Percentiles rank a stretch among this genome's conserved stretches.
Conservation (phyloP, 1,284 basidiomycete genomes). For the Sporisorium exsertum region DNA sequence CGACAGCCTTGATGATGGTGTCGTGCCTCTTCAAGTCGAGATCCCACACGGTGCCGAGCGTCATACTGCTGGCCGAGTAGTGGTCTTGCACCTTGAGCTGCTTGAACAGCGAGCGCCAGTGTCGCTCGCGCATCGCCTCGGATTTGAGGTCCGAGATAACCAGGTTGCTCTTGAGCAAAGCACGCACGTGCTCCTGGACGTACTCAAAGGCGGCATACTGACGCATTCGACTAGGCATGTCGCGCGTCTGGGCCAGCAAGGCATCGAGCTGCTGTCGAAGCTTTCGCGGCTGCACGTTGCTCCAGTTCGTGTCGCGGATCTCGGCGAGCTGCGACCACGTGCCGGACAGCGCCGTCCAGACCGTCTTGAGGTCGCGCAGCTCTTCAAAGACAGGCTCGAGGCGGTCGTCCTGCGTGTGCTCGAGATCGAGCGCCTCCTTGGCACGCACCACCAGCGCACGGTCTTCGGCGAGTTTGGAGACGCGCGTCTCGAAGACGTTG, state of each 20-base stretch:
- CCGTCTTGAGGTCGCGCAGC: constrained; percentile 92
- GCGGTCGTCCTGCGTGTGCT: constrained; percentile 87
- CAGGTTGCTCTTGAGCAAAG: constrained; percentile 87
- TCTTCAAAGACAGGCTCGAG: constrained; percentile 95
- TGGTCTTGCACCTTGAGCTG: constrained; percentile 74
- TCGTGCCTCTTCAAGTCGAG: constrained; percentile 96
- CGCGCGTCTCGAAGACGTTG: constrained; percentile 89
- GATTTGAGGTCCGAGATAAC: constrained; percentile 93
- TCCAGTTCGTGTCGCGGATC: constrained; percentile 88
- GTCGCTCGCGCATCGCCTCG: constrained; percentile 95
- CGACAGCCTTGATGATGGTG: constrained; percentile 88
- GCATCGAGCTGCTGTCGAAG: constrained; percentile 92
- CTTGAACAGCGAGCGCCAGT: constrained; percentile 98
- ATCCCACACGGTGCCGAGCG: constrained; percentile 95
- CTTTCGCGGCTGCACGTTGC: constrained; percentile 87
- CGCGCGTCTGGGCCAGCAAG: constrained; percentile 88
- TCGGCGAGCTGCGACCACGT: constrained; percentile 95
- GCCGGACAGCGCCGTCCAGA: constrained; percentile 98
- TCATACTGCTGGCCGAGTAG: constrained; percentile 78
- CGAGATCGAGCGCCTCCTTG: constrained; percentile 95
- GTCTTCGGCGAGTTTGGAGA: constrained; percentile 89
- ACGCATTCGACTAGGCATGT: constrained; percentile 98
- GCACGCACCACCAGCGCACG: constrained; percentile 92
- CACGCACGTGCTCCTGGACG: constrained; percentile 89
- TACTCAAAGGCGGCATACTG: constrained; percentile 99